These are phyloP conservation scores for Chalciporus pseudorubinellus DNA, from an alignment of 768 basidiomycete genomes.

Conservation along the genomic window DNA sequence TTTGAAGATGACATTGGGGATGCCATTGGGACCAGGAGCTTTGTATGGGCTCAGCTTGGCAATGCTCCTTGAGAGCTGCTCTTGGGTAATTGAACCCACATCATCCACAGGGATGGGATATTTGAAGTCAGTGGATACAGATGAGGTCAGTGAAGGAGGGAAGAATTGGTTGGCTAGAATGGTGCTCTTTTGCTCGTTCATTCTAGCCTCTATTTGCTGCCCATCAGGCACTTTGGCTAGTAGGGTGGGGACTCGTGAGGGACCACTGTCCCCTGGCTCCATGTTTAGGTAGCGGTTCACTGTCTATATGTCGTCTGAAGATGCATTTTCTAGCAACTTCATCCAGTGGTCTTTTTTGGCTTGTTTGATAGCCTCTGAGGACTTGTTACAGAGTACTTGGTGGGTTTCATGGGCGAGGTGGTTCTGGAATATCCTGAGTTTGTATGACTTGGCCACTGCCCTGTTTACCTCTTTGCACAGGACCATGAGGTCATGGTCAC, in stretches of 20 bases:
- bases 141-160: slow-evolving; percentile 9
- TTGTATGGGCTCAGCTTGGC: slow-evolving; percentile 13
- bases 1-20: slow-evolving; percentile 20
- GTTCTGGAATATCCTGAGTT: no score
- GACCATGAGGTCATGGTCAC: no score
- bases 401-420: no score
- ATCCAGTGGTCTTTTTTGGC: no score
- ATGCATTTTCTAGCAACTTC: slow-evolving; percentile 26
- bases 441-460: no score
- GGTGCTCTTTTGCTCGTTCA: slow-evolving; percentile 25
- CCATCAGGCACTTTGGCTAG: no score
- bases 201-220: no score
- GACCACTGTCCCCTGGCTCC: no score
- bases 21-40: slow-evolving; percentile 25
- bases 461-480: no score
- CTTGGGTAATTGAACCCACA: slow-evolving; percentile 9
- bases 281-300: slow-evolving; percentile 22
- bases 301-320: slow-evolving; percentile 18
- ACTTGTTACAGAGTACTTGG: no score
- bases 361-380: background rate
- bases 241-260: background rate
- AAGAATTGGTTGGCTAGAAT: slow-evolving; percentile 23
- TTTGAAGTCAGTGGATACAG: background rate
- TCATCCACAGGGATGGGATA: slow-evolving; percentile 1
- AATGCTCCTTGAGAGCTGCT: slow-evolving; percentile 8